phyloP scores from a whole-genome alignment of 495 filamentous ascomycete species.

The Penicillium egyptiacum region DNA sequence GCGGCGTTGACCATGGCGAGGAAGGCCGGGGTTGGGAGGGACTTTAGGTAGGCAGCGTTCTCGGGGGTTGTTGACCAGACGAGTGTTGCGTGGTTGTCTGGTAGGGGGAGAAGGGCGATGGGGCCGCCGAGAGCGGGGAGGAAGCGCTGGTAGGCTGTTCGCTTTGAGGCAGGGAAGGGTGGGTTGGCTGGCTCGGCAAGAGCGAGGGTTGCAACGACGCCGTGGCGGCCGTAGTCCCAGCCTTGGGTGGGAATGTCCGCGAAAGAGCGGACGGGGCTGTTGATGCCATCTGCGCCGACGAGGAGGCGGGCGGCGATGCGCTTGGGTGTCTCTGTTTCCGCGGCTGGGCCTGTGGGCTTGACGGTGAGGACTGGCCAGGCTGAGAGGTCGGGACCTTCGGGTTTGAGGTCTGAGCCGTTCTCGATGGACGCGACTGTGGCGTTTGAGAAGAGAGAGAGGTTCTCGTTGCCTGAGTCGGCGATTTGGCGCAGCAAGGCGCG shows the following conservation, averaged over 20 bases:
- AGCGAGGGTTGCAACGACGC: slow-evolving; percentile 84
- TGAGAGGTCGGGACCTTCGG: slow-evolving; percentile 69
- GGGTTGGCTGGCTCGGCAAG: slow-evolving; percentile 51
- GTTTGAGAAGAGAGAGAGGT: slow-evolving; percentile 68
- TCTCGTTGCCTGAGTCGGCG: slow-evolving; percentile 59
- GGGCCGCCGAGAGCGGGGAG: slow-evolving; percentile 78
- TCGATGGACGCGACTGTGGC: slow-evolving; percentile 74
- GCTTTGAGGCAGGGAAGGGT: slow-evolving; percentile 42
- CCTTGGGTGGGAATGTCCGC: slow-evolving; percentile 80
- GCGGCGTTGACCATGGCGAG: slow-evolving; percentile 89
- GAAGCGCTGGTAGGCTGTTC: slow-evolving; percentile 92
- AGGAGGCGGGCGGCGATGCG: slow-evolving; percentile 77
- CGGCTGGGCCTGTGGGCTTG: slow-evolving; percentile 38
- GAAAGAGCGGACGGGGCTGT: slow-evolving; percentile 89
- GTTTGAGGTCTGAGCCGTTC: slow-evolving; percentile 60
- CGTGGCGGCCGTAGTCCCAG: slow-evolving; percentile 92
- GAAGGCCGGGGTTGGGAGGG: slow-evolving; percentile 68
- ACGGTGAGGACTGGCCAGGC: slow-evolving; percentile 84
- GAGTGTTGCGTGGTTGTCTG: slow-evolving; percentile 74
- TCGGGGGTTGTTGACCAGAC: slow-evolving; percentile 90
- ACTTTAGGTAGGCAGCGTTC: slow-evolving; percentile 78
- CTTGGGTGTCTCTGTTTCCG: slow-evolving; percentile 33
- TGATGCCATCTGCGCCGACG: slow-evolving; percentile 91
- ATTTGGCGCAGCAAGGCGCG: slow-evolving; percentile 70
- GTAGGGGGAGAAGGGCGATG: slow-evolving; percentile 85